phyloP scores from a whole-genome alignment of 2,329 filamentous ascomycete genomes.

The Hymenotorrendiella dingleyae region DNA sequence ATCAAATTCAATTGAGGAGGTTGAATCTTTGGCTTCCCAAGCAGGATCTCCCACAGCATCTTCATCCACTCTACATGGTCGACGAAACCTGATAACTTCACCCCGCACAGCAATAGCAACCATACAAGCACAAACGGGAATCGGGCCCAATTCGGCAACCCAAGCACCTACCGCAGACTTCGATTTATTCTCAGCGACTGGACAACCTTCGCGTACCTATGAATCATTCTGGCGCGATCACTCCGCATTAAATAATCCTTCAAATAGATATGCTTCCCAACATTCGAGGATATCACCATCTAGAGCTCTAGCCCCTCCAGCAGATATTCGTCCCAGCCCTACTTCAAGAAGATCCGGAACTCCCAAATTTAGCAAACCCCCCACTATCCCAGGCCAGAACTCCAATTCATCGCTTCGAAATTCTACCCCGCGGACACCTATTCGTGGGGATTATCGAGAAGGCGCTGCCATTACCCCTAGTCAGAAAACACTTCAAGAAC shows the following conservation, averaged over 20 bases:
- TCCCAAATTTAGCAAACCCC: slow-evolving; percentile 27
- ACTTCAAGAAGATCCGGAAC: slow-evolving; percentile 26
- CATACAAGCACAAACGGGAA: slow-evolving; percentile 25
- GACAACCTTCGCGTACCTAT: slow-evolving; percentile 32
- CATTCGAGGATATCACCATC: slow-evolving; percentile 41
- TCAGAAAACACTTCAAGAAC: slow-evolving; percentile 65
- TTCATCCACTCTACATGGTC: slow-evolving; percentile 48
- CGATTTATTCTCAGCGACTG: slow-evolving; percentile 30
- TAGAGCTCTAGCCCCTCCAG: slow-evolving; percentile 31
- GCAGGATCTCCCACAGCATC: slow-evolving; percentile 57
- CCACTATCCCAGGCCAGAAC: slow-evolving; percentile 22
- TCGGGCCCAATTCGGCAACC: slow-evolving; percentile 7
- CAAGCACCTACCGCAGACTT: slow-evolving; percentile 24
- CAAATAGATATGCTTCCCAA: slow-evolving; percentile 34
- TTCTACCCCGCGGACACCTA: slow-evolving; percentile 25
- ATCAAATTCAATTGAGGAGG: slow-evolving; percentile 67
- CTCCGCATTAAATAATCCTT: slow-evolving; percentile 29
- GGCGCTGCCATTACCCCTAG: slow-evolving; percentile 51
- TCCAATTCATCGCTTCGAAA: slow-evolving; percentile 21
- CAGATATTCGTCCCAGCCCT: slow-evolving; percentile 31
- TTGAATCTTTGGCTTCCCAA: slow-evolving; percentile 68
- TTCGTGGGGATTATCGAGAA: slow-evolving; percentile 16
- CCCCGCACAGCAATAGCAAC: slow-evolving; percentile 40
- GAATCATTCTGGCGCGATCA: slow-evolving; percentile 42
- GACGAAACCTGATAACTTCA: slow-evolving; percentile 48